Evolutionary conservation across 2,329 filamentous ascomycete species (phyloP).

Genomic region (Pseudogymnoascus sp.): DNA sequence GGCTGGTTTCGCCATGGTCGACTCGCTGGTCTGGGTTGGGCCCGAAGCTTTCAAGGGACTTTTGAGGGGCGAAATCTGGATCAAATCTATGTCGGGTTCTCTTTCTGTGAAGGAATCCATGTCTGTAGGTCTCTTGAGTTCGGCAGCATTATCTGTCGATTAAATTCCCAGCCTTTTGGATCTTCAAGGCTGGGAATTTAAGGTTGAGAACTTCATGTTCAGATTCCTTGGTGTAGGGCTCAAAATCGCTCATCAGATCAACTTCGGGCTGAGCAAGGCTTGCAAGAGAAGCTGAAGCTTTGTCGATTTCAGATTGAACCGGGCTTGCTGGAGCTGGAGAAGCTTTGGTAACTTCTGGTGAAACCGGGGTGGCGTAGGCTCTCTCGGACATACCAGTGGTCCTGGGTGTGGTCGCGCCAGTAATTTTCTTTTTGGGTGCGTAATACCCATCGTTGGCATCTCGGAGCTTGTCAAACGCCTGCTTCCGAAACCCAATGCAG

Average conservation of each 20-base stretch:
- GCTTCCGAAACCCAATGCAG: conserved; percentile 10
- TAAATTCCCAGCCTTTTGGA: background rate
- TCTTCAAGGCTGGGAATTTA: background rate
- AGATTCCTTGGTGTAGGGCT: background rate
- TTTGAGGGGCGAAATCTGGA: background rate
- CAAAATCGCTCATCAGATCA: background rate
- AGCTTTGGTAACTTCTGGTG: background rate
- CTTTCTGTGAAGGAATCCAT: background rate
- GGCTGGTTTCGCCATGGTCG: background rate
- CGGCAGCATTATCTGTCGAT: background rate
- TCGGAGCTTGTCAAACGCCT: background rate
- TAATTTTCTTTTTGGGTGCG: background rate
- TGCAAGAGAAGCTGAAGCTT: background rate
- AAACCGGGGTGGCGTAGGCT: background rate
- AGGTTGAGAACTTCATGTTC: background rate
- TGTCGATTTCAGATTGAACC: background rate
- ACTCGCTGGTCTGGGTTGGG: background rate
- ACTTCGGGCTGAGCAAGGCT: background rate
- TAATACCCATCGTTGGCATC: background rate
- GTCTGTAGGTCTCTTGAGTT: too few species aligned
- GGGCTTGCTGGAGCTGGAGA: background rate
- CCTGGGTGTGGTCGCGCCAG: background rate
- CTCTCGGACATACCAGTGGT: too few species aligned
- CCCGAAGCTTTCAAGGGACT: background rate
- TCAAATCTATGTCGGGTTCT: background rate